Evolutionary conservation across 192 early-diverging fungal species (phyloP), one percentile per base, ranked within the genome.

Genomic region (Coemansia sp.): DNA sequence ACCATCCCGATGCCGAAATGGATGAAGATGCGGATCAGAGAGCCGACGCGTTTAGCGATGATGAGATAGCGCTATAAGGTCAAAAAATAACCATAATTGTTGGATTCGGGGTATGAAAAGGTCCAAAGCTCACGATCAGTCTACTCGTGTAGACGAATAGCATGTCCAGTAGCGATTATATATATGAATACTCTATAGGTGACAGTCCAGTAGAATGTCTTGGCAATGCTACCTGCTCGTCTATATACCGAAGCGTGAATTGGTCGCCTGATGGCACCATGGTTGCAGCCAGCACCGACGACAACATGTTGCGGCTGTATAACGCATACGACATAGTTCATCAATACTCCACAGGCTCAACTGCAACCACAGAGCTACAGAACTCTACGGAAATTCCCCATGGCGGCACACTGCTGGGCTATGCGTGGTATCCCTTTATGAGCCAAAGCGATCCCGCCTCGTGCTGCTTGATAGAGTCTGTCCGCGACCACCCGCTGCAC

Each of bases 401-500:
- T 43, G 55, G 50, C 20, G 60, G 52, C 39, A 57, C 55, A 0
- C 36, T 66, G 39, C 48, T 68, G 18, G 59, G 51, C 11, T 62
- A 53, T 11, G 40, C 62, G 1, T 79, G 76, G 76, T 69, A 73
- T 32, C 76, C 76, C 15, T 53, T 60, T 37, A 58, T 69, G 58
- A 56, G 11, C 38, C 11, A 34, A 0, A 12, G 40, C 26, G 81
- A 89, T 45, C 81, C 84, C 2, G 67, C 66, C 9, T 81, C 85
- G 7, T 84, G 84, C 66, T 86, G 82, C 16, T 60, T 91, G 2
- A 45, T 87, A 3, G 75, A 80, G 2, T 84, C 84, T 7, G 80
- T 77, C 17, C 73, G 89, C 41, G 91, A 92, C 36, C 88, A 91
- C 40, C 90, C 91, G 0, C 54, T 92, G 4, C 89, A 82, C 20